A percentile compares a stretch with the other conserved stretches of the same genome.
phyloP scores from a whole-genome alignment of 225 moss, liverwort and hornwort genomes.

The Marchantia polymorpha region DNA sequence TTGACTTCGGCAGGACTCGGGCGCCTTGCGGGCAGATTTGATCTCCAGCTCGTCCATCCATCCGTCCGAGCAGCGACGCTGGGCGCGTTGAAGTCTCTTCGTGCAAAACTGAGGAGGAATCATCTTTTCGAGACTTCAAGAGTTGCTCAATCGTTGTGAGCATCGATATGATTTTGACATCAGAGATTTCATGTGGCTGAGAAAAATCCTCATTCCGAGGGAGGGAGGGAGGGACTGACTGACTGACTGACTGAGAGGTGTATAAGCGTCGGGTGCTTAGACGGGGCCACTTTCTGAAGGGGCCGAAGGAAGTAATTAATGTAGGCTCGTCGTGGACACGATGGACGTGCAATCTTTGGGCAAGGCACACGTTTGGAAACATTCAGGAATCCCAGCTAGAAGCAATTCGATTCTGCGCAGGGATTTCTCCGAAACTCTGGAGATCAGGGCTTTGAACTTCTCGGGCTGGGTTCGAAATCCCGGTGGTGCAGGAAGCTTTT shows the following conservation, averaged over 20 bases:
- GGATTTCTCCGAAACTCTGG: background rate
- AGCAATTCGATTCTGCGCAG: background rate
- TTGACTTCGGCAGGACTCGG: too few species aligned
- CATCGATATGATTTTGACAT: too few species aligned
- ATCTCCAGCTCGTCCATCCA: too few species aligned
- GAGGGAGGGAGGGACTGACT: background rate
- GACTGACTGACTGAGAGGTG: background rate
- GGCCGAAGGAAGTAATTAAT: background rate
- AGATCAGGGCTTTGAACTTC: conserved; percentile 4
- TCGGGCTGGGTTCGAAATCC: conserved; percentile 13
- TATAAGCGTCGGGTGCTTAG: background rate
- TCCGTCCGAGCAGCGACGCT: too few species aligned
- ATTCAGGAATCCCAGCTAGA: background rate
- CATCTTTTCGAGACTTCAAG: too few species aligned
- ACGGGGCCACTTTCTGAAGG: background rate
- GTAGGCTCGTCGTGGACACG: background rate
- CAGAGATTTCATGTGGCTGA: background rate
- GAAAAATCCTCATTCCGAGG: background rate
- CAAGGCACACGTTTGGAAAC: background rate
- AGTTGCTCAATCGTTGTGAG: too few species aligned
- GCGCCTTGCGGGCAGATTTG: too few species aligned
- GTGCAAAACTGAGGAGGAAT: too few species aligned
- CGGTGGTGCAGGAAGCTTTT: background rate
- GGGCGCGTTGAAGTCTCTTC: too few species aligned
- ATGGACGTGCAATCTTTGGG: conserved; percentile 10